Evolutionary conservation across 345 rosid genomes (phyloP).

Genomic region (Kandelia obovata): DNA sequence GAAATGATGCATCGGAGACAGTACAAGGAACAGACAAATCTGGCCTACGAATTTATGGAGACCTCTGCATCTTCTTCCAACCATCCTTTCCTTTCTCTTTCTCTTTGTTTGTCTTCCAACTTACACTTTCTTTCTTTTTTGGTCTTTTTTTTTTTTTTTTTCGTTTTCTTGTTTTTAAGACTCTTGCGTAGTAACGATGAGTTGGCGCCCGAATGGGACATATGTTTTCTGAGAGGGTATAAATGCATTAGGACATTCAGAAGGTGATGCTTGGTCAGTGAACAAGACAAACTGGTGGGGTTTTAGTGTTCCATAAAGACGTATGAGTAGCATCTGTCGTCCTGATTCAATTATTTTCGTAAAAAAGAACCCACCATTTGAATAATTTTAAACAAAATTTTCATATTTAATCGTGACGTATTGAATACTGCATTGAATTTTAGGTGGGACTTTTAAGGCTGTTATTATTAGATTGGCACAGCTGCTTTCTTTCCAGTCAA

Average conservation of each 20-base stretch:
- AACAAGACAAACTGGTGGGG: constrained; percentile 18
- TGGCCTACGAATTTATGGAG: neutral
- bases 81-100: neutral
- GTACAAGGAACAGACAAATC: constrained; percentile 10
- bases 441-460: neutral
- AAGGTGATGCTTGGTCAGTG: constrained; percentile 20
- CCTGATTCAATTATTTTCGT: no score
- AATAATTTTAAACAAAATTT: no score
- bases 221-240: constrained; percentile 46
- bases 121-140: neutral
- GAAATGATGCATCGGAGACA: constrained; percentile 27
- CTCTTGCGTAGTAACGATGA: neutral
- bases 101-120: neutral
- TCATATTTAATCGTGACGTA: no score
- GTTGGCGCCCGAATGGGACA: constrained; percentile 12
- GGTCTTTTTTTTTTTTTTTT: neutral
- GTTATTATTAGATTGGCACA: constrained; percentile 35
- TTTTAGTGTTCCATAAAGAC: neutral
- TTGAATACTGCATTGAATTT: no score
- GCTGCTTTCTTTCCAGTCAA: constrained; percentile 55
- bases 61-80: neutral
- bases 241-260: constrained; percentile 29
- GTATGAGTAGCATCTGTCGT: no score
- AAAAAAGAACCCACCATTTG: no score
- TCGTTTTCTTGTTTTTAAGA: neutral